These are phyloP conservation scores for Didymella pinodella DNA, from an alignment of 2,329 filamentous ascomycete species.

Conservation along the genomic window DNA sequence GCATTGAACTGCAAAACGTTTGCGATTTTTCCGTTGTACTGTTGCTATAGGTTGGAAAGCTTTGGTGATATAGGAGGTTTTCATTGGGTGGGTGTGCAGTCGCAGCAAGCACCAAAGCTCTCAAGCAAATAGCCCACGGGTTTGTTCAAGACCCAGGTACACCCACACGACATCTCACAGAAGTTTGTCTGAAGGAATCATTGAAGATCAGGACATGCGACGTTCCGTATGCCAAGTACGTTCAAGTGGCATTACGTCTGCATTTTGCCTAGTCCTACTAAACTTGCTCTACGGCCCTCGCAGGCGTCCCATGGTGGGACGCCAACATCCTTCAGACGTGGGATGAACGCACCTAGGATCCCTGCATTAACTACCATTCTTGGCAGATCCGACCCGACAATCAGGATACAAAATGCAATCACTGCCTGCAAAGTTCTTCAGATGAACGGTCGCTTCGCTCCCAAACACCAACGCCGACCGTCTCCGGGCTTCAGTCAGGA, in stretches of 20 bases:
- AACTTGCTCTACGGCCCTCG: not conserved
- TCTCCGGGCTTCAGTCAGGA: constrained; percentile 11
- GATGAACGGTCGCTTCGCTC: not conserved
- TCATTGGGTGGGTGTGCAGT: not conserved
- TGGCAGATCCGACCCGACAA: constrained; percentile 23
- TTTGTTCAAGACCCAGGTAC: too few relatives aligned
- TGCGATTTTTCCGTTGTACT: not conserved
- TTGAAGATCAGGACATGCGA: not conserved
- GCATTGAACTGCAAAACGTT: constrained; percentile 21
- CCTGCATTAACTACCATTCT: constrained; percentile 24
- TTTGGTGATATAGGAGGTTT: not conserved
- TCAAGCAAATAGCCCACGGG: not conserved
- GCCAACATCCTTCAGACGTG: constrained; percentile 17
- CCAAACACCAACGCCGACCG: not conserved
- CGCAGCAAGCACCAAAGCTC: not conserved
- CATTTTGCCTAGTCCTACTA: constrained; percentile 4
- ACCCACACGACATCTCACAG: not conserved
- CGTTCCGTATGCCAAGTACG: constrained; percentile 4
- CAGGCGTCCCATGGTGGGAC: constrained; percentile 13
- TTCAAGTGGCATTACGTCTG: constrained; percentile 11
- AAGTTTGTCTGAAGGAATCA: not conserved
- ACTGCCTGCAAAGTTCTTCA: constrained; percentile 14
- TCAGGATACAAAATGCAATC: constrained; percentile 29
- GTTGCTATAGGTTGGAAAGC: not conserved
- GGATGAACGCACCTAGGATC: constrained; percentile 20